Percentiles rank a stretch among this genome's conserved stretches.
Conservation (phyloP, 106 monocot species). For the Apostasia ramifera region DNA sequence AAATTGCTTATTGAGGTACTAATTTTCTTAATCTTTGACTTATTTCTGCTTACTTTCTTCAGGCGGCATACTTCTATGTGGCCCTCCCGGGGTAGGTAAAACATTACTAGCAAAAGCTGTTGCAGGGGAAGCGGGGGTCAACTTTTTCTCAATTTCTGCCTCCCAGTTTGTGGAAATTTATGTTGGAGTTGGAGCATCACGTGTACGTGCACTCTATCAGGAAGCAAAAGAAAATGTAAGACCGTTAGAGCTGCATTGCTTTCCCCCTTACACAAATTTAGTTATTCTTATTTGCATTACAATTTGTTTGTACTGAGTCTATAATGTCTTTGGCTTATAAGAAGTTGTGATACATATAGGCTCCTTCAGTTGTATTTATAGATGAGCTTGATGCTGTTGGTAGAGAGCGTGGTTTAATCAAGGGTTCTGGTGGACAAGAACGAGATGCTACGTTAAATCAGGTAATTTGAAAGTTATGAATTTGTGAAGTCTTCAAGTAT, state of each 20-base stretch:
- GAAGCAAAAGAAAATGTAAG: constrained; percentile 92
- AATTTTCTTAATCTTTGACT: background rate
- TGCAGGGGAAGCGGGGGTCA: constrained; percentile 87
- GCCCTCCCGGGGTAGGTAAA: constrained; percentile 89
- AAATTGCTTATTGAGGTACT: background rate
- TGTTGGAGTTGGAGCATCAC: constrained; percentile 93
- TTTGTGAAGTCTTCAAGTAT: background rate
- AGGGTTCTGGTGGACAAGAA: constrained; percentile 90
- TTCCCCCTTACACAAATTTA: too few relatives aligned
- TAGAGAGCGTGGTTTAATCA: constrained; percentile 81
- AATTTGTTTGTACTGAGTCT: too few relatives aligned
- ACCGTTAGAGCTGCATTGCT: background rate
- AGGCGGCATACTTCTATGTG: constrained; percentile 94
- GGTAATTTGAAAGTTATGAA: constrained; percentile 22
- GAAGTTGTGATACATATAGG: constrained; percentile 24
- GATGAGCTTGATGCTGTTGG: constrained; percentile 94
- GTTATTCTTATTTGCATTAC: too few relatives aligned
- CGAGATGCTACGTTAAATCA: constrained; percentile 95
- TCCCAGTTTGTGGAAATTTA: constrained; percentile 96
- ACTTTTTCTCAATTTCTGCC: constrained; percentile 92
- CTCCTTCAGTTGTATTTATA: constrained; percentile 90
- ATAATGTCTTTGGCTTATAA: background rate
- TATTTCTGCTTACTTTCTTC: background rate
- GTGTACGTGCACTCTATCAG: constrained; percentile 86
- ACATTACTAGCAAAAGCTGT: constrained; percentile 92